These are phyloP conservation scores for Nissolia schottii DNA, from an alignment of 306 rosid species.

Conservation along the genomic window DNA sequence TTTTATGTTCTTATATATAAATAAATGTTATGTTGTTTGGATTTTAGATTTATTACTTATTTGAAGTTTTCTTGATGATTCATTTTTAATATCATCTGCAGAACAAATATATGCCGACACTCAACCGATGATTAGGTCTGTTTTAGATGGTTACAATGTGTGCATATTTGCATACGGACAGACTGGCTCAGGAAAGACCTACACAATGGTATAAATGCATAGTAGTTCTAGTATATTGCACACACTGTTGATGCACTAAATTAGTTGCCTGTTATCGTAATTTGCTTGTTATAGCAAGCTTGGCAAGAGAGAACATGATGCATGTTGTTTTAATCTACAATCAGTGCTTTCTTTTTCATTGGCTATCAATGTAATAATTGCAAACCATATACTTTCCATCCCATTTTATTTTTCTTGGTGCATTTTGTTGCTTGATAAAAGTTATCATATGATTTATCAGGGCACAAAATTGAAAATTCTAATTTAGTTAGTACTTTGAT, in stretches of 20 bases:
- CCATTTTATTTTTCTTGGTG: neutral
- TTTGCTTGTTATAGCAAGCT: neutral
- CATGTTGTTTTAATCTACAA: neutral
- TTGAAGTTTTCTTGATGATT: conserved; percentile 11
- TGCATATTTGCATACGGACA: conserved; percentile 99
- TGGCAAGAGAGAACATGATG: neutral
- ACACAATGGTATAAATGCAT: conserved; percentile 71
- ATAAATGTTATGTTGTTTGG: neutral
- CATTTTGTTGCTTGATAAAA: neutral
- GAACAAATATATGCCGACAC: conserved; percentile 92
- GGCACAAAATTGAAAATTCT: neutral
- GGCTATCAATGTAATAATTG: neutral
- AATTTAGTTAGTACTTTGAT: neutral
- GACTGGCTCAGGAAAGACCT: conserved; percentile 98
- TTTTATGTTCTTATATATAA: neutral
- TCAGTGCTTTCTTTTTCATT: neutral
- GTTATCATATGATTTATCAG: neutral
- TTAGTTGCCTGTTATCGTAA: neutral
- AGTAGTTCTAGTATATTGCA: neutral
- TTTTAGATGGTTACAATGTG: conserved; percentile 83
- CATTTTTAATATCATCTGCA: conserved; percentile 38
- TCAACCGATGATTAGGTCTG: conserved; percentile 79
- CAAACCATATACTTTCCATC: neutral
- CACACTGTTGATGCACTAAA: conserved; percentile 3
- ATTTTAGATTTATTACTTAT: neutral